Conservation (phyloP, 1,284 basidiomycete species). For the Puccinia horiana region DNA sequence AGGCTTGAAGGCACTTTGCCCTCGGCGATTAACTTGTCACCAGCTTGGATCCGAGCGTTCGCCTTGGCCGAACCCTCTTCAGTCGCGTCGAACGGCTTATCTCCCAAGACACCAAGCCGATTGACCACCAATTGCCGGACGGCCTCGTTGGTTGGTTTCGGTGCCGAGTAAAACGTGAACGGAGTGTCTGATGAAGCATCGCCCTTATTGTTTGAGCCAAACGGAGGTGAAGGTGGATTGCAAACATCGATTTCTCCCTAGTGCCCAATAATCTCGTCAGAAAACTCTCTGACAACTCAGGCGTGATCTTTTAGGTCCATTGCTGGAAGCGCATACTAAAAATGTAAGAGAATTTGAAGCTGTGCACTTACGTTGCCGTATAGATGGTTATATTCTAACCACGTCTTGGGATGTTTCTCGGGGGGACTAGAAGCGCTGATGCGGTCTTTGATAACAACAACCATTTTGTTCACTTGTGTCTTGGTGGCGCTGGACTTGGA, state of each 20-base stretch:
- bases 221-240: slow-evolving; percentile 35
- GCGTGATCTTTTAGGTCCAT: no score
- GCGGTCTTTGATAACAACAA: slow-evolving; percentile 26
- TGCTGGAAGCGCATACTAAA: no score
- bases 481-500: not conserved
- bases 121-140: slow-evolving; percentile 53
- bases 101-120: slow-evolving; percentile 53
- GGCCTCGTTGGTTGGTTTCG: slow-evolving; percentile 51
- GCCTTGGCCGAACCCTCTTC: slow-evolving; percentile 11
- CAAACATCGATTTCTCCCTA: slow-evolving; percentile 44
- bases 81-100: slow-evolving; percentile 37
- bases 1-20: slow-evolving; percentile 35
- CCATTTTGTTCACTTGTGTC: slow-evolving; percentile 34
- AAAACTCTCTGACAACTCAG: no score
- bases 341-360: not conserved
- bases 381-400: slow-evolving; percentile 52
- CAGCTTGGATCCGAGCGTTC: slow-evolving; percentile 1
- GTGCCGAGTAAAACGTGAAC: slow-evolving; percentile 48
- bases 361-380: slow-evolving; percentile 52
- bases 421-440: slow-evolving; percentile 52
- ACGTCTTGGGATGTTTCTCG: slow-evolving; percentile 53
- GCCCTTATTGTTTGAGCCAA: not conserved
- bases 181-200: slow-evolving; percentile 50
- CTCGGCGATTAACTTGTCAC: slow-evolving; percentile 14
- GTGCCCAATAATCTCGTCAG: not conserved